phyloP scores from a whole-genome alignment of 768 basidiomycete species.

The Suillus variegatus region DNA sequence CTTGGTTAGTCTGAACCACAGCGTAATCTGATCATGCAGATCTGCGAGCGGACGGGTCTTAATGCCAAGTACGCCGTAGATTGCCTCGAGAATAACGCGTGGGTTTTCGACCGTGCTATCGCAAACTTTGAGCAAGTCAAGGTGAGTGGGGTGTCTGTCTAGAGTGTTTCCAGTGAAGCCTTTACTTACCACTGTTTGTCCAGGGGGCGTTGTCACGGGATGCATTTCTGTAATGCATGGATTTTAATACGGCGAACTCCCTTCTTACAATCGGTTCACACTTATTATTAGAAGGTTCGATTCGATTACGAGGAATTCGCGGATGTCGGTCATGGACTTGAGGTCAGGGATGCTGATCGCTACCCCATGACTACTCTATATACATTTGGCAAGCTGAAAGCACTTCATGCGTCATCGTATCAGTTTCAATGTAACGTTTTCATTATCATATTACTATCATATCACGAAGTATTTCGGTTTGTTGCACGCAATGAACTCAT shows the following conservation, averaged over 20 bases:
- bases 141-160: slow-evolving; percentile 44
- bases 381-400: slow-evolving; percentile 19
- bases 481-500: not conserved
- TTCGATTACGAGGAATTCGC: slow-evolving; percentile 7
- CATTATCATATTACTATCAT: slow-evolving; percentile 23
- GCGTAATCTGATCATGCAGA: slow-evolving; percentile 65
- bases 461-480: slow-evolving; percentile 19
- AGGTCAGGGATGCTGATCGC: not conserved
- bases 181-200: slow-evolving; percentile 25
- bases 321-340: not conserved
- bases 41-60: slow-evolving; percentile 74
- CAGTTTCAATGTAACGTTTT: slow-evolving; percentile 26
- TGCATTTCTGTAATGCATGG: slow-evolving; percentile 46
- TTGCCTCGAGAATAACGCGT: slow-evolving; percentile 81
- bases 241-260: slow-evolving; percentile 1
- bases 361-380: slow-evolving; percentile 8
- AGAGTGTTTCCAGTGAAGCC: slow-evolving; percentile 2
- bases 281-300: slow-evolving; percentile 13
- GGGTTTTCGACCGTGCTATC: slow-evolving; percentile 80
- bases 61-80: slow-evolving; percentile 81
- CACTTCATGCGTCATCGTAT: slow-evolving; percentile 7
- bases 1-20: slow-evolving; percentile 64
- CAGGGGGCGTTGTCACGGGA: slow-evolving; percentile 55
- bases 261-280: slow-evolving; percentile 13
- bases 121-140: slow-evolving; percentile 89